phyloP scores from a whole-genome alignment of 805 yeast species.

The Candida railenensis region DNA sequence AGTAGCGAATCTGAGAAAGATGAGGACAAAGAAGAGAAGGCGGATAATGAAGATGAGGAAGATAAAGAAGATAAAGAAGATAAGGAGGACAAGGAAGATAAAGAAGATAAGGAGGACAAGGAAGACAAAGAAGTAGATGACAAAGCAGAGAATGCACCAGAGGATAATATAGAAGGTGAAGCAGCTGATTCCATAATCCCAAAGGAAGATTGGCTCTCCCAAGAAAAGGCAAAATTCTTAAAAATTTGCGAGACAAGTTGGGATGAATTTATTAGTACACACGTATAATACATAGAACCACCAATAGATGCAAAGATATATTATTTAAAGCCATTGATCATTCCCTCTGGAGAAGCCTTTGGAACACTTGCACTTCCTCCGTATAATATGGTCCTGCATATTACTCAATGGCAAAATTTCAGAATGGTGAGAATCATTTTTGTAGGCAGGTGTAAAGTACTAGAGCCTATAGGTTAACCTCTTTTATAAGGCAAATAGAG shows the following conservation, averaged over 20 bases:
- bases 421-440: too few relatives aligned
- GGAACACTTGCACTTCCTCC: too few relatives aligned
- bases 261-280: constrained; percentile 33
- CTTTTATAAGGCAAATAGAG: too few relatives aligned
- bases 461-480: too few relatives aligned
- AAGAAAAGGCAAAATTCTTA: constrained; percentile 38
- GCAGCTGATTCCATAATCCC: background rate
- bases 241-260: constrained; percentile 44
- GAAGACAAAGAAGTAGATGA: background rate
- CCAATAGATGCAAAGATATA: background rate
- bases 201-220: constrained; percentile 14
- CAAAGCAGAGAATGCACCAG: background rate
- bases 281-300: constrained; percentile 2
- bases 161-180: constrained; percentile 5
- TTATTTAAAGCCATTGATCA: too few relatives aligned
- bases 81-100: background rate
- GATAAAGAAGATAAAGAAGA: background rate
- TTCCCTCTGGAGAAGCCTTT: too few relatives aligned
- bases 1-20: constrained; percentile 1
- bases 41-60: constrained; percentile 5
- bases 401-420: too few relatives aligned
- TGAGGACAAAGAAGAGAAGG: constrained; percentile 1
- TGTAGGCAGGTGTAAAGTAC: too few relatives aligned
- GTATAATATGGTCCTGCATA: too few relatives aligned
- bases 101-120: background rate